Conservation (phyloP, 805 yeast species). For the Yarrowia hollandica region DNA sequence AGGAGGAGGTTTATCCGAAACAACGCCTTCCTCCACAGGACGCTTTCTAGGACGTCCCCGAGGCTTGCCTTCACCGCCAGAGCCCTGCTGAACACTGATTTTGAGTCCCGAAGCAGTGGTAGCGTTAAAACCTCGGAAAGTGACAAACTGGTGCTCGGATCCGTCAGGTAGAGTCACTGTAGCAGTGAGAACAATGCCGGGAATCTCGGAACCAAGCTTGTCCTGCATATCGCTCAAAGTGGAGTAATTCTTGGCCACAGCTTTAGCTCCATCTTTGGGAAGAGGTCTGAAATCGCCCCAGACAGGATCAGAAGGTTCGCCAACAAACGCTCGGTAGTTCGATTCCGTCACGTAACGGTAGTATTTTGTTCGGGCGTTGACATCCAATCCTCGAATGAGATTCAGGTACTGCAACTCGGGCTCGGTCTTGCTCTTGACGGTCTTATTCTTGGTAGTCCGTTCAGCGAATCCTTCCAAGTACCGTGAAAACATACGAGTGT, state of each 20-base stretch:
- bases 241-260: constrained; percentile 2
- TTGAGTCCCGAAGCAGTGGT: not conserved
- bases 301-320: constrained; percentile 35
- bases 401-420: constrained; percentile 41
- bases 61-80: constrained; percentile 9
- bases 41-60: constrained; percentile 35
- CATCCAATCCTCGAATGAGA: constrained; percentile 65
- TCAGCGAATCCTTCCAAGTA: constrained; percentile 53
- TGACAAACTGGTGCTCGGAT: not conserved
- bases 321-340: constrained; percentile 43
- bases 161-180: constrained; percentile 11
- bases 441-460: constrained; percentile 37
- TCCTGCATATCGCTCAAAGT: not conserved
- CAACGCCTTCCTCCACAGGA: constrained; percentile 19
- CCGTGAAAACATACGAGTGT: constrained; percentile 53
- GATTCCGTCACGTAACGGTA: constrained; percentile 60
- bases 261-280: not conserved
- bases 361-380: constrained; percentile 70
- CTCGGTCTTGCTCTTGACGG: constrained; percentile 37
- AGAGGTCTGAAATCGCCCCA: constrained; percentile 39
- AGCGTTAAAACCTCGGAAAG: constrained; percentile 17
- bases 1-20: not conserved
- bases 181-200: constrained; percentile 11
- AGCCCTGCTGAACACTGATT: not conserved
- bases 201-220: constrained; percentile 17